Base-by-base conservation (phyloP, 306 rosid species). In the Psophocarpus tetragonolobus region DNA sequence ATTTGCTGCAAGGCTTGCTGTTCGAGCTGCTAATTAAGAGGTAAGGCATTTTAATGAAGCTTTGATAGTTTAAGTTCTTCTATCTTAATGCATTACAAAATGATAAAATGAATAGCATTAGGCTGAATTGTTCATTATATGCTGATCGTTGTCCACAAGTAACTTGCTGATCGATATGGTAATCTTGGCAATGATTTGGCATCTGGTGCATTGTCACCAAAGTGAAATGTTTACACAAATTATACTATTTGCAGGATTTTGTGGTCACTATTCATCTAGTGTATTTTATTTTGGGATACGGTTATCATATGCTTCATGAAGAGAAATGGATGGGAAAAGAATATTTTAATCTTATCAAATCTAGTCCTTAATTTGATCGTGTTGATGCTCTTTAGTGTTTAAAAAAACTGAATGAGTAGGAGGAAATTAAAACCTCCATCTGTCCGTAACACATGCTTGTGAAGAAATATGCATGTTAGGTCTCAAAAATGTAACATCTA, bases 1-100 rank as follows among this genome's bases (percentile, higher is more conserved):
- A n/a, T n/a, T 94, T 41, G 95, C 91, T 0, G 97, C 97, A 68
- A 94, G 97, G 83, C 77, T 94, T 61, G 97, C 97, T 27, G 83
- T 68, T 79, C 84, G 78, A 71, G 98, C 98, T 33, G 98, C 98
- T n/a, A n/a, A n/a, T n/a, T 26, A 84, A 90, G 71, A 92, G 95
- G 98, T 90, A 23, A 65, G 73, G 14, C 76, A 26, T 51, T n/a
- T 30, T 4, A 5, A 36, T 54, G 42, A 53, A 54, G 45, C 60
- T 14, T 67, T 47, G 70, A 74, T 45, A 8, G 27, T 68, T 64
- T 27, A 44, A 35, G 27, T 18, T 68, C 20, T 44, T 75, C 21
- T 47, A 3, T 66, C 35, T 66, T 71, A 47, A 17, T 32, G 69
- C 23, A 36, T 80, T 74, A 75, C 41, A 64, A 5, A 73, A n/a